These are phyloP conservation scores for Aspergillus campestris DNA, from an alignment of 495 filamentous ascomycete genomes.

Conservation along the genomic window DNA sequence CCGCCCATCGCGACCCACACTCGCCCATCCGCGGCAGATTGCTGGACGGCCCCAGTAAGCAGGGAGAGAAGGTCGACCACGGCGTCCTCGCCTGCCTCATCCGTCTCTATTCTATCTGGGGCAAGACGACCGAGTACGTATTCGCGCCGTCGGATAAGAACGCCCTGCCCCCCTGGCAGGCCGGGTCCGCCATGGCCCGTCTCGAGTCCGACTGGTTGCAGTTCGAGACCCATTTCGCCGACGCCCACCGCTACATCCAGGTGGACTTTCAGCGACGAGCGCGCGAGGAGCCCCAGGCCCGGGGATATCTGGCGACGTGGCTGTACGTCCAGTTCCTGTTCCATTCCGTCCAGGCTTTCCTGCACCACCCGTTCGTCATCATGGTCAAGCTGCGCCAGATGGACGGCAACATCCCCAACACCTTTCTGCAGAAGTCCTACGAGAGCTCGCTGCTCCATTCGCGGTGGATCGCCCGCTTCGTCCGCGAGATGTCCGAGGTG, in stretches of 20 bases:
- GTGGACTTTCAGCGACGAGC: conserved; percentile 21
- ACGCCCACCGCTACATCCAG: conserved; percentile 20
- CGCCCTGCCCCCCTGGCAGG: conserved; percentile 18
- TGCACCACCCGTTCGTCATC: conserved; percentile 24
- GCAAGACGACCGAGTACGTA: conserved; percentile 21
- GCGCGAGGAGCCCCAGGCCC: conserved; percentile 14
- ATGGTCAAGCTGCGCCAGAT: conserved; percentile 24
- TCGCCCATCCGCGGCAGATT: conserved; percentile 4
- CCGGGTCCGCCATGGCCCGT: conserved; percentile 17
- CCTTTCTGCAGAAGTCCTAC: conserved; percentile 25
- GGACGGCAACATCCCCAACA: conserved; percentile 19
- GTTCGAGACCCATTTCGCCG: conserved; percentile 23
- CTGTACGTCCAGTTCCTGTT: conserved; percentile 22
- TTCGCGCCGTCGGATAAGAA: conserved; percentile 14
- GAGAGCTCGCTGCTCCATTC: conserved; percentile 23
- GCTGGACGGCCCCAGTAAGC: conserved; percentile 10
- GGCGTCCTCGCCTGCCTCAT: conserved; percentile 18
- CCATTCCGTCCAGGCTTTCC: conserved; percentile 20
- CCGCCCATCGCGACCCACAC: background rate
- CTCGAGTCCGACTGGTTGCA: conserved; percentile 26
- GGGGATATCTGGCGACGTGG: conserved; percentile 20
- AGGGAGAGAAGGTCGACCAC: conserved; percentile 17
- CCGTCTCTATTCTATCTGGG: conserved; percentile 19
- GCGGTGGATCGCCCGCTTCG: conserved; percentile 21
- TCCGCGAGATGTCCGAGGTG: conserved; percentile 19